Evolutionary conservation across 768 basidiomycete species (phyloP), one percentile per base, ranked within the genome.

Genomic region (Pisolithus tinctorius): DNA sequence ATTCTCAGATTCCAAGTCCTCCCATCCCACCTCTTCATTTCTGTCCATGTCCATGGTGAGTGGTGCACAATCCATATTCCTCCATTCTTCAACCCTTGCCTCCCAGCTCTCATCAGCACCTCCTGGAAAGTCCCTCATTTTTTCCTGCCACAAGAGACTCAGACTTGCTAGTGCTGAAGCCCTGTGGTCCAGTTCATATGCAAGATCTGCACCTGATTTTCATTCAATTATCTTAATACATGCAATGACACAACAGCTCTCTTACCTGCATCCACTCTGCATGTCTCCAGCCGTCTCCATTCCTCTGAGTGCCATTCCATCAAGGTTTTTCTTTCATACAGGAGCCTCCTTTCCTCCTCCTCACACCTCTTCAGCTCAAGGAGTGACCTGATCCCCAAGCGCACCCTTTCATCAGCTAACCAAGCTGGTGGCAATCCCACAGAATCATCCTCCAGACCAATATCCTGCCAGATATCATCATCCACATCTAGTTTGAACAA

Each of bases 261-360:
- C 29, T 38, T 29, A 56, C 53, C 50, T 52, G 56, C 50, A n/a
- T 11, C 44, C 11, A 36, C n/a, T n/a, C 4, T 26, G n/a, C 51
- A 47, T 42, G n/a, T 26, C 37, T 23, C 1, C 6, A 48, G 16
- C 0, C n/a, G 14, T 2, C n/a, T 42, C 67, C 67, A 69, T 39
- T 69, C 66, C 43, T 58, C 59, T 6, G 45, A 26, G 43, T 62
- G 53, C 68, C 67, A 69, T 29, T 54, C 54, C 45, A 58, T 59
- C 55, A 69, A 45, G 11, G 52, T 39, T 14, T 36, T 26, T 27
- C 55, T n/a, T 49, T 66, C 63, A 6, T 25, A 39, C n/a, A 14
- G 11, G 20, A 69, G 39, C 13, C 45, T 36, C 10, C 13, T 45
- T 10, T 54, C 55, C 45, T 72, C 68, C 48, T 72, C 67, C 9